These are phyloP conservation scores for Amanita subjunquillea DNA, from an alignment of 768 basidiomycete species.

Conservation along the genomic window DNA sequence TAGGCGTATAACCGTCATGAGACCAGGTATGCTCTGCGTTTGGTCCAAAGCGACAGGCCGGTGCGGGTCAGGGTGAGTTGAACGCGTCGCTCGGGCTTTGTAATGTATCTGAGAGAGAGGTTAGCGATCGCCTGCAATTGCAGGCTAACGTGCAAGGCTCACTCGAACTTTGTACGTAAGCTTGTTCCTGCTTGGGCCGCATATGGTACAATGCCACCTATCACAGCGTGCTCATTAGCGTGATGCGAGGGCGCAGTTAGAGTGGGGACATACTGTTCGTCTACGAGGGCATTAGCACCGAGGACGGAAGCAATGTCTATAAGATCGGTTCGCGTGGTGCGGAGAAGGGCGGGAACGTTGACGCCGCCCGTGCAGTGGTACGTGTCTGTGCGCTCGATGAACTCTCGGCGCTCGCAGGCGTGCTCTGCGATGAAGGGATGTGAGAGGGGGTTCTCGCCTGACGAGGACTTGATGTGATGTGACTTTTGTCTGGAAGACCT, in stretches of 20 bases:
- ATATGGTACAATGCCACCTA: slow-evolving; percentile 61
- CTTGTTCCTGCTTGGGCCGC: slow-evolving; percentile 32
- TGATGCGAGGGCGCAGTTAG: slow-evolving; percentile 6
- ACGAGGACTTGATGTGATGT: slow-evolving; percentile 22
- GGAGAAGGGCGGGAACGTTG: slow-evolving; percentile 45
- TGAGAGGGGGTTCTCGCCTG: slow-evolving; percentile 27
- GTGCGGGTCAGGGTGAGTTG: slow-evolving; percentile 41
- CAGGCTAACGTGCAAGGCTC: neutral
- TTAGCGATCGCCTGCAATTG: too few species aligned
- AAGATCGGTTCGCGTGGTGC: slow-evolving; percentile 40
- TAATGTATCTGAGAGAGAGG: slow-evolving; percentile 45
- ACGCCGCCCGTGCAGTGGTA: slow-evolving; percentile 57
- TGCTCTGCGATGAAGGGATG: slow-evolving; percentile 24
- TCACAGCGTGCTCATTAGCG: neutral
- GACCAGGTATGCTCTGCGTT: slow-evolving; percentile 52
- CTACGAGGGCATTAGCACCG: slow-evolving; percentile 53
- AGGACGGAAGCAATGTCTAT: slow-evolving; percentile 36
- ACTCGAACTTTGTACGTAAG: slow-evolving; percentile 56
- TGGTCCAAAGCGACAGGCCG: slow-evolving; percentile 53
- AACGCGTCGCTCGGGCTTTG: slow-evolving; percentile 46
- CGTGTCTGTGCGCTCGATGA: slow-evolving; percentile 25
- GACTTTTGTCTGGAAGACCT: slow-evolving; percentile 10
- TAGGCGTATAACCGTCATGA: slow-evolving; percentile 62
- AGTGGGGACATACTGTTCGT: slow-evolving; percentile 46
- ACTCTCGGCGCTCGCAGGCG: slow-evolving; percentile 15